Evolutionary conservation across 2,329 filamentous ascomycete species (phyloP), one percentile per base, ranked within the genome.

Genomic region (Fonsecaea nubica): DNA sequence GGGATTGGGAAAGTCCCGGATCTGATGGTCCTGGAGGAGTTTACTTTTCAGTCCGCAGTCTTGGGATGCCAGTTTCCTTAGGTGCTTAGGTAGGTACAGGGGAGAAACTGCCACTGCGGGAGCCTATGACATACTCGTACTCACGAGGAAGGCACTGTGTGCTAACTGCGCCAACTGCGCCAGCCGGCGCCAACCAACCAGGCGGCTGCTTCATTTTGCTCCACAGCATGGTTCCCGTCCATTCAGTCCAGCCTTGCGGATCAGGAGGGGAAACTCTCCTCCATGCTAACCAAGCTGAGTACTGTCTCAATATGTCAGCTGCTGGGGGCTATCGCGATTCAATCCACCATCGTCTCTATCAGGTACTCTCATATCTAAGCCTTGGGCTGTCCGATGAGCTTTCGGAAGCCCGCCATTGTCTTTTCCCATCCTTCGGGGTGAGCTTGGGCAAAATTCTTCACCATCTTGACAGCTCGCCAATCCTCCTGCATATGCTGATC

Each of bases 401-500:
- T 67, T 57, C 82, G 86, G 71, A 90, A 89, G 13, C 75, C 74
- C 9, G 66, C 64, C 67, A 87, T 69, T 18, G 85, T 78, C 58
- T 73, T 71, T 40, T 77, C 74, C 87, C 88, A 91, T 33, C 77
- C 73, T 3, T 77, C 75, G 8, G 82, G 82, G 25, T 84, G 77
- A 1, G 77, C 76, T 57, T 79, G 76, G 0, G 82, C 81, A 72
- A 82, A 83, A n/a, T 74, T 66, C 58, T 77, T 75, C 32, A 84
- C 76, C 50, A 70, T 75, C 32, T 74, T 71, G 15, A 85, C 72
- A 0, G 81, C 82, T 8, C 78, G 76, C 59, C 86, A 73, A 75
- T 88, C 85, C n/a, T 78, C 78, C 52, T 71, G 74, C 86, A 88
- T 88, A 48, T 81, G 81, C 63, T 75, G 75, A 53, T 73, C 70